Evolutionary conservation across 1,139 yeast species (phyloP), one percentile per base, ranked within the genome.

Genomic region (Pichia inconspicua): DNA sequence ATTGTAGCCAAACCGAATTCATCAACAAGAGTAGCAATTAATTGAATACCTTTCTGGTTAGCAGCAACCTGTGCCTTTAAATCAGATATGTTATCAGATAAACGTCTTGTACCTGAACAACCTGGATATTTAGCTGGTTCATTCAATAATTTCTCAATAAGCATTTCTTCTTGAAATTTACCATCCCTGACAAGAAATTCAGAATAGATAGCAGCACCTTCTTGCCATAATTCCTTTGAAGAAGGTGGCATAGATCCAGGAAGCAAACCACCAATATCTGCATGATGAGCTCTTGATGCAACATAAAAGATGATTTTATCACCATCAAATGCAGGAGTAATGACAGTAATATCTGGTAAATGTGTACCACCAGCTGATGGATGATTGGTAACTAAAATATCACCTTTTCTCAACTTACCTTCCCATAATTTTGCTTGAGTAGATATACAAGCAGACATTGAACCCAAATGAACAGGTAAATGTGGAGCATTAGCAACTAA

Each of bases 281-380:
- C 77, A 58, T 80, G 85, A 58, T 80, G 86, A 10, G 84, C 86
- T 42, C 86, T 67, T 4, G 84, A 72, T 1, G 86, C 86, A 31
- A 77, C 80, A 66, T 77, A 78, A 55, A 81, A 80, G 40, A 76
- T 73, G 39, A 80, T 73, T 41, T 59, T 42, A 30, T 64, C 64
- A 9, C 67, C 69, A 27, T 61, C 57, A 51, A 74, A 73, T 1
- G 78, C 82, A 2, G 84, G 84, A 10, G 89, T 82, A 14, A 85
- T 82, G 5, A 88, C 88, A 0, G 94, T 84, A 44, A 84, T 81
- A 58, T 84, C 92, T 2, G 95, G 84, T 48, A 78, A 68, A 65
- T 78, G 84, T 0, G 82, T 75, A 4, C 84, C 84, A 38, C 83
- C 83, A 40, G 80, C 81, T 47, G 68, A 66, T 5, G 84, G 84